phyloP scores from a whole-genome alignment of 768 basidiomycete genomes.

The Coprinellus micaceus region DNA sequence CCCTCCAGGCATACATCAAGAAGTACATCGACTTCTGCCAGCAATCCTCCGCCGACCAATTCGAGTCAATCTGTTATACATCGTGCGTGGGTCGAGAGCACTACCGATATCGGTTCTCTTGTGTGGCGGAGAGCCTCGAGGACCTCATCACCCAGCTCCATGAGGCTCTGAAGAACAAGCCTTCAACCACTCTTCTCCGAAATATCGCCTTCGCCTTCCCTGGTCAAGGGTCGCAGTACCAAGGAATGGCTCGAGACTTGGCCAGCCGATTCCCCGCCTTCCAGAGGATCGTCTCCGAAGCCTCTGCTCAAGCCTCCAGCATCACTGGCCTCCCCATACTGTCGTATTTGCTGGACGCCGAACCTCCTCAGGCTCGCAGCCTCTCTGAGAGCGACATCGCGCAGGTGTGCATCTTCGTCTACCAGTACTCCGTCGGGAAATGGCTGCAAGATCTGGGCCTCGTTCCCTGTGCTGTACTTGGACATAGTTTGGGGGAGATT shows the following conservation, averaged over 20 bases:
- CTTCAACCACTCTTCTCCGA: constrained; percentile 7
- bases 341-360: constrained; percentile 26
- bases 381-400: constrained; percentile 31
- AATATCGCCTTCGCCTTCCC: constrained; percentile 31
- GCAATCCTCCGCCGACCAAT: constrained; percentile 18
- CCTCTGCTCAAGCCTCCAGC: constrained; percentile 23
- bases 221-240: constrained; percentile 35
- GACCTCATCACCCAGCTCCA: constrained; percentile 28
- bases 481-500: constrained; percentile 36
- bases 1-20: constrained; percentile 26
- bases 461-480: constrained; percentile 29
- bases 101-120: constrained; percentile 31
- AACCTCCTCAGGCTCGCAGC: constrained; percentile 16
- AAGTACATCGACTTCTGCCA: constrained; percentile 31
- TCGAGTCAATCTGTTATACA: constrained; percentile 34
- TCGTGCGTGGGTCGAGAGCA: constrained; percentile 34
- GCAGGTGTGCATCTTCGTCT: constrained; percentile 35
- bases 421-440: constrained; percentile 29
- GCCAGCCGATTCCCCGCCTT: constrained; percentile 27
- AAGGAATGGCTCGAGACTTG: constrained; percentile 33
- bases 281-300: constrained; percentile 22
- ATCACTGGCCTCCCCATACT: constrained; percentile 27
- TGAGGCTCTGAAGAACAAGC: constrained; percentile 16
- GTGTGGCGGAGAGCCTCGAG: constrained; percentile 27
- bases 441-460: constrained; percentile 29